These are phyloP conservation scores for Coniochaeta prunicola DNA, from an alignment of 2,329 filamentous ascomycete genomes.

Conservation along the genomic window DNA sequence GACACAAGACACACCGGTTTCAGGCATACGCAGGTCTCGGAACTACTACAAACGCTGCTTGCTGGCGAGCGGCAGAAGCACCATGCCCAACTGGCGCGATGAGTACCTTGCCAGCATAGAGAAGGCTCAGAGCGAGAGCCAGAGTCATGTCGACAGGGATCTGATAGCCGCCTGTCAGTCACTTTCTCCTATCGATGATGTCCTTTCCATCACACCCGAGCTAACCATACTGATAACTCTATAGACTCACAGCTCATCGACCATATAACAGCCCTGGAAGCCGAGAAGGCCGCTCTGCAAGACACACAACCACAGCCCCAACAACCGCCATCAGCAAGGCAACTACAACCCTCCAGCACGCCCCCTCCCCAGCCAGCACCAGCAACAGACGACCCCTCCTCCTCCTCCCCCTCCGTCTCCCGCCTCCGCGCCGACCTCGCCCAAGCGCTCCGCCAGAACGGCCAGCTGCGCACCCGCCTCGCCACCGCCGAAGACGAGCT, in stretches of 20 bases:
- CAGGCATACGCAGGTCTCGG: background rate
- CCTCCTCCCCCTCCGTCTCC: conserved; percentile 17
- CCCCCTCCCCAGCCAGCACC: conserved; percentile 4
- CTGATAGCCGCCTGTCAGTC: conserved; percentile 73
- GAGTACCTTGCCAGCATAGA: conserved; percentile 73
- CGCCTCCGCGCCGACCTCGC: conserved; percentile 64
- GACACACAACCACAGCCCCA: conserved; percentile 7
- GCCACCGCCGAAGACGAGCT: conserved; percentile 54
- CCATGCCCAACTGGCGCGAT: conserved; percentile 65
- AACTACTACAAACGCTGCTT: background rate
- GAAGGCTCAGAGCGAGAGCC: conserved; percentile 61
- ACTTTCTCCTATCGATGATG: conserved; percentile 4
- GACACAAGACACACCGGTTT: background rate
- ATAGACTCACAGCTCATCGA: conserved; percentile 60
- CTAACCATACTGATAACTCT: conserved; percentile 2
- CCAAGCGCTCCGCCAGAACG: conserved; percentile 67
- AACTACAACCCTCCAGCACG: conserved; percentile 15
- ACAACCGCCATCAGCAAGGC: conserved; percentile 13
- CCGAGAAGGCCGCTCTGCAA: conserved; percentile 39
- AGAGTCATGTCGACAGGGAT: conserved; percentile 52
- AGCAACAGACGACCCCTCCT: conserved; percentile 5
- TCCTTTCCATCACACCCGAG: conserved; percentile 1
- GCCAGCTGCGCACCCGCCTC: conserved; percentile 58
- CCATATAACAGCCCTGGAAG: conserved; percentile 56
- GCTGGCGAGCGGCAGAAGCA: conserved; percentile 5